These are phyloP conservation scores for Santalum album DNA, from an alignment of 164 flowering plant species.

Conservation along the genomic window DNA sequence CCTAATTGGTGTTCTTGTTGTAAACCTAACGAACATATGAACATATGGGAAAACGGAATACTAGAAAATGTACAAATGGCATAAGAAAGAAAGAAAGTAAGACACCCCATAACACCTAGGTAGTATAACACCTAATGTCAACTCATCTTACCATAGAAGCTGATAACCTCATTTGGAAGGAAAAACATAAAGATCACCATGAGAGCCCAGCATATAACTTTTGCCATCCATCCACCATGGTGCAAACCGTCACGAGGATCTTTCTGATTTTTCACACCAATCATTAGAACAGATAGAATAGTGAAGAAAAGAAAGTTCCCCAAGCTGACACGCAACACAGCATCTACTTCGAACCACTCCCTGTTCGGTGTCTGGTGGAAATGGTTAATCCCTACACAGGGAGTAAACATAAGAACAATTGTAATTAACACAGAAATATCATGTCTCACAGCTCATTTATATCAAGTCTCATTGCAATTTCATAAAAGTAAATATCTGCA, in stretches of 20 bases:
- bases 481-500: too few relatives aligned
- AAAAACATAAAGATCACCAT: slow-evolving; percentile 84
- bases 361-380: slow-evolving; percentile 73
- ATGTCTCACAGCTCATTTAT: not conserved
- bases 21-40: too few relatives aligned
- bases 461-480: not conserved
- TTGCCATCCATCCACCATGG: slow-evolving; percentile 99
- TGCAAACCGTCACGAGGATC: slow-evolving; percentile 93
- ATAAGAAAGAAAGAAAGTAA: too few relatives aligned
- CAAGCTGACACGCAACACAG: slow-evolving; percentile 95
- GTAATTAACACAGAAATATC: not conserved
- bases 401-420: not conserved
- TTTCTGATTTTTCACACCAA: slow-evolving; percentile 83
- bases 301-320: slow-evolving; percentile 94
- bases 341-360: slow-evolving; percentile 99
- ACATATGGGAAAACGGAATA: too few relatives aligned
- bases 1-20: too few relatives aligned
- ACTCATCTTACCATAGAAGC: slow-evolving; percentile 68
- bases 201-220: slow-evolving; percentile 74
- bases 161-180: slow-evolving; percentile 81
- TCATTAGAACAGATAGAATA: slow-evolving; percentile 64
- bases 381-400: slow-evolving; percentile 85
- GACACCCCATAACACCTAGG: not conserved
- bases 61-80: too few relatives aligned
- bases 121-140: not conserved